Evolutionary conservation across 2,329 filamentous ascomycete species (phyloP), one percentile per base, ranked within the genome.

Genomic region (Xylaria sp.): DNA sequence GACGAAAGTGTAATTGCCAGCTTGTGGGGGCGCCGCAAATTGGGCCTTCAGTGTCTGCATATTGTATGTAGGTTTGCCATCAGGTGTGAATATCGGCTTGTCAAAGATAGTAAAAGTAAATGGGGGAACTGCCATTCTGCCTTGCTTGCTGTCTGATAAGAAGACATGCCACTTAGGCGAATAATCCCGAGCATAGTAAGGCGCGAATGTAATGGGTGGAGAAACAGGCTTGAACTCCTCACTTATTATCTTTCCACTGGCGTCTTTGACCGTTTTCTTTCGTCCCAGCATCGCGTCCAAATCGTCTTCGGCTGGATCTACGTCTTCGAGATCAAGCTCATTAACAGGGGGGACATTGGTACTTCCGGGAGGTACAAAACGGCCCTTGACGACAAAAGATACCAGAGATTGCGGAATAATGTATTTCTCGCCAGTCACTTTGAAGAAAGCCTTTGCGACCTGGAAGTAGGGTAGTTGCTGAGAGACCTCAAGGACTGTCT

Each of bases 21-120:
- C 88, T 79, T 97, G 93, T 28, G 95, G 94, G 51, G 96, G 96
- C 1, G 96, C 95, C 73, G 95, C 93, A 81, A 99, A 99, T 80
- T 97, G 93, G 80, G 97, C 95, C 86, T 97, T 98, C 77, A 98
- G 85, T 3, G 96, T 99, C 81, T 98, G 94, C 83, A 99, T 91
- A 76, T 94, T 91, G 83, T 93, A 99, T 2, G 96, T 98, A 2
- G 95, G 95, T 78, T 92, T 92, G 75, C 92, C 93, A 70, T 90
- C 87, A 48, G 89, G 89, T 74, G 92, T 90, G 72, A 96, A 92
- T 38, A 97, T 90, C 36, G 93, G 92, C 83, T 94, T 92, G 80
- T 97, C 94, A 79, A 99, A 98, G 54, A 90, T 90, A 49, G 90
- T 90, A 81, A 99, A 98, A n/a, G 92, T 93, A 80, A 97, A 97